Evolutionary conservation across 23 red algal genomes (phyloP).

Genomic region (Gracilaria gracilis): DNA sequence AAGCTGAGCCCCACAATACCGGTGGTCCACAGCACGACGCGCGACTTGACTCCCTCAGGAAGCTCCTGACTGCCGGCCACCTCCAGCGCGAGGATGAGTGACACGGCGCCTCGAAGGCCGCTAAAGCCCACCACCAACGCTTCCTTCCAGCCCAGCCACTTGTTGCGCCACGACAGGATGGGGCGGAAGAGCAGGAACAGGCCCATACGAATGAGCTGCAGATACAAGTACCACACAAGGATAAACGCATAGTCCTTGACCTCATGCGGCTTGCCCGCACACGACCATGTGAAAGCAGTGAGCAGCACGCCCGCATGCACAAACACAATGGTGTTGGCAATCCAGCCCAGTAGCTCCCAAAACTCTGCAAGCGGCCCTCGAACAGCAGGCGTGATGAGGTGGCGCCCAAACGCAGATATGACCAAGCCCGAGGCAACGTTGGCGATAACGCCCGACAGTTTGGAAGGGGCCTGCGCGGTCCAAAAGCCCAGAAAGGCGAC

Average conservation of each 20-base stretch:
- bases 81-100: conserved; percentile 87
- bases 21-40: conserved; percentile 93
- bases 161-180: conserved; percentile 56
- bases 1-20: conserved; percentile 86
- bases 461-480: conserved; percentile 83
- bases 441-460: conserved; percentile 87
- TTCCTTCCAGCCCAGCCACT: conserved; percentile 78
- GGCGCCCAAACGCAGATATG: conserved; percentile 72
- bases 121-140: conserved; percentile 70
- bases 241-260: conserved; percentile 70
- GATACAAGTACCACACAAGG: conserved; percentile 73
- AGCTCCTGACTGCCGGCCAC: conserved; percentile 74
- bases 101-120: conserved; percentile 90
- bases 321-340: conserved; percentile 98
- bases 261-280: conserved; percentile 66
- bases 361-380: conserved; percentile 86
- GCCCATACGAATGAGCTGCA: conserved; percentile 86
- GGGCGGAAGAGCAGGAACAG: conserved; percentile 85
- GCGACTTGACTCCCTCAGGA: conserved; percentile 59
- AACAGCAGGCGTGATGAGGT: conserved; percentile 75
- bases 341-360: conserved; percentile 87
- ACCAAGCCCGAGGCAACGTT: conserved; percentile 86
- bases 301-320: conserved; percentile 92
- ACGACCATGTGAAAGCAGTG: conserved; percentile 89
- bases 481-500: conserved; percentile 92